Evolutionary conservation across 164 flowering plant species (phyloP).

Genomic region (grape (Vitis vinifera)): DNA sequence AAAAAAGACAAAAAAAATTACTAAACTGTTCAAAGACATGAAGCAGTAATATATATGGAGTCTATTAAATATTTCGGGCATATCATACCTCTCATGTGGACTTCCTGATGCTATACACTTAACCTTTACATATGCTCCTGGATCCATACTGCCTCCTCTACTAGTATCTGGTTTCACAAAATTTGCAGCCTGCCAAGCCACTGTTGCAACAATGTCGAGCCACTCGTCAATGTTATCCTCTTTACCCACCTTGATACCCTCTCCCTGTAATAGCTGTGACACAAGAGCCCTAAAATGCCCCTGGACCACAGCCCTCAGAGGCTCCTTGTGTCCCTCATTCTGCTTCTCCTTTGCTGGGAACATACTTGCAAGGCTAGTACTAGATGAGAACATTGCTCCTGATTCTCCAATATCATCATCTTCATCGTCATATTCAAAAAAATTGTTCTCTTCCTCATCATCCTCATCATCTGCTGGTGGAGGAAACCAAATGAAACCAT

Average conservation of each 20-base stretch:
- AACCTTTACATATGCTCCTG: slow-evolving; percentile 86
- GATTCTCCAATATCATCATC: slow-evolving; percentile 79
- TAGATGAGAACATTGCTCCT: slow-evolving; percentile 47
- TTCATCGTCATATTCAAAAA: slow-evolving; percentile 78
- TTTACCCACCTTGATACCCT: slow-evolving; percentile 42
- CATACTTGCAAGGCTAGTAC: slow-evolving; percentile 41
- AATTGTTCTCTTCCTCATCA: slow-evolving; percentile 60
- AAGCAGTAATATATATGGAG: too few species aligned
- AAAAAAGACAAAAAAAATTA: background rate
- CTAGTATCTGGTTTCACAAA: slow-evolving; percentile 92
- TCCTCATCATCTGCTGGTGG: slow-evolving; percentile 78
- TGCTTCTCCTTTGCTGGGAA: slow-evolving; percentile 52
- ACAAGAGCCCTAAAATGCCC: slow-evolving; percentile 95
- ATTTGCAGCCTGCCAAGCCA: slow-evolving; percentile 96
- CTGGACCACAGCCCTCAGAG: slow-evolving; percentile 64
- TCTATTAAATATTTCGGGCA: background rate
- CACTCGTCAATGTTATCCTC: slow-evolving; percentile 51
- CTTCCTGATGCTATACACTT: slow-evolving; percentile 84
- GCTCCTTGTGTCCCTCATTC: slow-evolving; percentile 53
- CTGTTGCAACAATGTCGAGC: slow-evolving; percentile 69
- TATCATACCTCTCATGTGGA: slow-evolving; percentile 68
- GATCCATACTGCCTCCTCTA: slow-evolving; percentile 97
- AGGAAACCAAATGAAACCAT: slow-evolving; percentile 84
- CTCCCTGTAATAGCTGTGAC: slow-evolving; percentile 78
- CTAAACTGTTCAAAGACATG: too few species aligned